phyloP scores from a whole-genome alignment of 2,329 filamentous ascomycete genomes.

The Trichoderma polysporum region DNA sequence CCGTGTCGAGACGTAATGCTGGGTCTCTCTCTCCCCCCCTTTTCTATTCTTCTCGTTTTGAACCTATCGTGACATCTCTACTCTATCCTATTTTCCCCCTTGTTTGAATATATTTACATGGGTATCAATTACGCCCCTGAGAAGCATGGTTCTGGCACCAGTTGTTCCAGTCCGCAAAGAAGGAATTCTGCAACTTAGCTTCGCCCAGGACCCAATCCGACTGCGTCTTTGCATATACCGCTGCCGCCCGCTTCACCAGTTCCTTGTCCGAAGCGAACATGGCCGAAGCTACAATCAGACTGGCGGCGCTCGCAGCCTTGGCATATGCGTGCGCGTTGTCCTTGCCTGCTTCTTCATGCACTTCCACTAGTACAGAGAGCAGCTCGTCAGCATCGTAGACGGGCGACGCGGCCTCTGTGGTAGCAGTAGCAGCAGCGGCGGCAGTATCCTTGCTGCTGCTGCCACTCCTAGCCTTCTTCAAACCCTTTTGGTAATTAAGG shows the following conservation, averaged over 20 bases:
- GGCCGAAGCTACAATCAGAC: constrained; percentile 64
- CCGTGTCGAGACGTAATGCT: not conserved
- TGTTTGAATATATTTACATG: constrained; percentile 26
- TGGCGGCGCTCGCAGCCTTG: constrained; percentile 71
- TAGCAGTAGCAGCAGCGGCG: not conserved
- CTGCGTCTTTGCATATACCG: constrained; percentile 64
- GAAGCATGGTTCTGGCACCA: constrained; percentile 60
- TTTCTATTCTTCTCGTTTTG: not conserved
- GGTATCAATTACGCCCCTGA: constrained; percentile 28
- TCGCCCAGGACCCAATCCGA: constrained; percentile 56
- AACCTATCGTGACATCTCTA: not conserved
- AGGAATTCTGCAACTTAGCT: constrained; percentile 60
- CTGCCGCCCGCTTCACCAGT: constrained; percentile 55
- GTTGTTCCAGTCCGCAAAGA: constrained; percentile 73
- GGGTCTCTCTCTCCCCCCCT: not conserved
- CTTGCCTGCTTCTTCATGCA: constrained; percentile 67
- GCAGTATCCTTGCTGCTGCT: constrained; percentile 28
- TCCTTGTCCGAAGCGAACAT: constrained; percentile 56
- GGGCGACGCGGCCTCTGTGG: not conserved
- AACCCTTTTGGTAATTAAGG: constrained; percentile 65
- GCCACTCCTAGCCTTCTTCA: constrained; percentile 55
- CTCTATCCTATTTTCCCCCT: not conserved
- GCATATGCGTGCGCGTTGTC: constrained; percentile 69
- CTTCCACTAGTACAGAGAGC: constrained; percentile 58
- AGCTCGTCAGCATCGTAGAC: constrained; percentile 41